phyloP scores from a whole-genome alignment of 352 stramenopile species.

The Peronosclerospora sorghi region DNA sequence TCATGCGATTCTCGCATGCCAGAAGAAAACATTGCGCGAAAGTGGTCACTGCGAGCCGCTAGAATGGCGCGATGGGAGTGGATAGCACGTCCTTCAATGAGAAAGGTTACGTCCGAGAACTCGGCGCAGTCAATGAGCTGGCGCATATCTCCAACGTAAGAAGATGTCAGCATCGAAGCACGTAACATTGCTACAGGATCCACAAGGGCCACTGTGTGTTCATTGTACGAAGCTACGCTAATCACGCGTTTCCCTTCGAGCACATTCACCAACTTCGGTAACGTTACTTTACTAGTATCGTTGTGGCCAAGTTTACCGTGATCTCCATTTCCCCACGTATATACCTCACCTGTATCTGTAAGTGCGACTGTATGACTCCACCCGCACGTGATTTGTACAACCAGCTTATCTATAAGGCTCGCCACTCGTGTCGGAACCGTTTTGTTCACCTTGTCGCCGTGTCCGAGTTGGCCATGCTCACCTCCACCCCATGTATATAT shows the following conservation, averaged over 20 bases:
- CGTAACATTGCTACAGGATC: constrained; percentile 70
- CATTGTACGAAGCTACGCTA: constrained; percentile 95
- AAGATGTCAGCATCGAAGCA: constrained; percentile 71
- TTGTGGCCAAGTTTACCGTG: constrained; percentile 93
- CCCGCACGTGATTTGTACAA: constrained; percentile 92
- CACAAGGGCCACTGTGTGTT: constrained; percentile 91
- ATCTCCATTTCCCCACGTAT: constrained; percentile 89
- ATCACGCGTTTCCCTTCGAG: constrained; percentile 89
- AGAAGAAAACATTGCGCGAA: constrained; percentile 90
- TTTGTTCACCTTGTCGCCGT: constrained; percentile 95
- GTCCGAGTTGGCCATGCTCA: constrained; percentile 92
- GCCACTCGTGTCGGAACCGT: constrained; percentile 88
- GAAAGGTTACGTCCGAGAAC: constrained; percentile 83
- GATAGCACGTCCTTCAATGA: constrained; percentile 76
- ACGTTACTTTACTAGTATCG: constrained; percentile 89
- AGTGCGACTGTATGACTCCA: constrained; percentile 94
- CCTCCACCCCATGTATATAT: constrained; percentile 85
- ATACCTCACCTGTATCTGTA: constrained; percentile 87
- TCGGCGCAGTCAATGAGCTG: constrained; percentile 87
- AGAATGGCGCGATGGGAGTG: constrained; percentile 87
- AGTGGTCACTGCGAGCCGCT: constrained; percentile 90
- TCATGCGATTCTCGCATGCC: constrained; percentile 88
- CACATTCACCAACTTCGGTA: constrained; percentile 89
- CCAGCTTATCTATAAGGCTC: constrained; percentile 76
- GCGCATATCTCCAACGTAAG: constrained; percentile 85